Conservation (phyloP, 1,284 basidiomycete genomes). For the Fereydounia khargensis region DNA sequence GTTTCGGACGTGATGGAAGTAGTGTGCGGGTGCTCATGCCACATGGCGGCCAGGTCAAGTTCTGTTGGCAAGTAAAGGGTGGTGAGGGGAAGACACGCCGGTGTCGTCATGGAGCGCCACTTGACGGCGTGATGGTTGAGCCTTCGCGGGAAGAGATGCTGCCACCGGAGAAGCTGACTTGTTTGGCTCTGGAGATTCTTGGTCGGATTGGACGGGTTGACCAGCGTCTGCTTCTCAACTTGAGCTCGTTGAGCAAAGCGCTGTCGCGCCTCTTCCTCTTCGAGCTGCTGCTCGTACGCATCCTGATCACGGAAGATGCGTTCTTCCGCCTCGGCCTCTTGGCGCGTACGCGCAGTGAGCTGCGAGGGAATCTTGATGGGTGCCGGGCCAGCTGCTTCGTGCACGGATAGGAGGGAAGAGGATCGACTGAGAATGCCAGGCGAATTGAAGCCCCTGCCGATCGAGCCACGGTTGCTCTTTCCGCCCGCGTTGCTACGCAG, state of each 20-base stretch:
- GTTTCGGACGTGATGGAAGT: slow-evolving; percentile 50
- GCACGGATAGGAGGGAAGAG: slow-evolving; percentile 26
- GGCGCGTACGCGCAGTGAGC: slow-evolving; percentile 13
- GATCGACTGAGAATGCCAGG: slow-evolving; percentile 17
- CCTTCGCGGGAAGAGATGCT: slow-evolving; percentile 77
- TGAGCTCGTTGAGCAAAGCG: slow-evolving; percentile 44
- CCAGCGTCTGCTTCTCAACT: slow-evolving; percentile 50
- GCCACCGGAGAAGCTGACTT: slow-evolving; percentile 62
- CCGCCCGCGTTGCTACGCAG: slow-evolving; percentile 20
- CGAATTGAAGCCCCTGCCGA: too few species aligned
- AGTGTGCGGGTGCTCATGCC: slow-evolving; percentile 55
- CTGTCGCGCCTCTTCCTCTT: slow-evolving; percentile 43
- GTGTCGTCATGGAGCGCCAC: slow-evolving; percentile 73
- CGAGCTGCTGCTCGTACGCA: slow-evolving; percentile 40
- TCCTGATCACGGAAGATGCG: slow-evolving; percentile 40
- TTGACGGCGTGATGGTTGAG: slow-evolving; percentile 84
- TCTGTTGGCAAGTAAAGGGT: slow-evolving; percentile 65
- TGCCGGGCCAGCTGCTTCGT: slow-evolving; percentile 20
- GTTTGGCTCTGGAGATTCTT: slow-evolving; percentile 25
- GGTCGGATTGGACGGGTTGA: slow-evolving; percentile 53
- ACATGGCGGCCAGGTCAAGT: slow-evolving; percentile 43
- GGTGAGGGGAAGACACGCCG: slow-evolving; percentile 79
- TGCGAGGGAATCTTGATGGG: slow-evolving; percentile 46
- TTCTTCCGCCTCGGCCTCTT: slow-evolving; percentile 30
- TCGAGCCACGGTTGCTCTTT: too few species aligned